Evolutionary conservation across 495 filamentous ascomycete species (phyloP).

Genomic region (Darksidea phi): DNA sequence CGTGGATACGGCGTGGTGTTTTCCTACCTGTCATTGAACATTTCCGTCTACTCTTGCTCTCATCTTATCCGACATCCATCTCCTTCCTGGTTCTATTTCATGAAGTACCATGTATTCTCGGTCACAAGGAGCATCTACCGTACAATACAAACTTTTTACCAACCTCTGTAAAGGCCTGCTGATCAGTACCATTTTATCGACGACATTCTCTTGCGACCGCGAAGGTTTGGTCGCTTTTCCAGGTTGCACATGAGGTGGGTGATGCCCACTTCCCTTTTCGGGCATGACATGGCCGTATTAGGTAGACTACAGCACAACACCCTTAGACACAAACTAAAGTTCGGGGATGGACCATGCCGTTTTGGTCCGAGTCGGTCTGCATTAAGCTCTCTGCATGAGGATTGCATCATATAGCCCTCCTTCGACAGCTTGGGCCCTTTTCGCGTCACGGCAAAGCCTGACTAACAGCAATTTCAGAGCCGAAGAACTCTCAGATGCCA

Average conservation of each 20-base stretch:
- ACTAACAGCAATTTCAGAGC: too few relatives aligned
- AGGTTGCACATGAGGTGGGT: not conserved
- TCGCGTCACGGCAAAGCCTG: too few relatives aligned
- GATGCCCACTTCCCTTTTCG: not conserved
- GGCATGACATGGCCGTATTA: not conserved
- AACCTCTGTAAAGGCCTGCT: too few relatives aligned
- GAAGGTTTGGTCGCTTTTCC: not conserved
- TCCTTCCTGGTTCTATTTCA: not conserved
- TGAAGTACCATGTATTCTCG: slow-evolving; percentile 2
- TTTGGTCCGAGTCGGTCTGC: too few relatives aligned
- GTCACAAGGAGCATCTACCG: not conserved
- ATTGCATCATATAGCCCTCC: too few relatives aligned
- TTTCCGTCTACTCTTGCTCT: not conserved
- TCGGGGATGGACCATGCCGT: too few relatives aligned
- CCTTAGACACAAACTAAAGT: not conserved
- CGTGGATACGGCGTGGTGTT: slow-evolving; percentile 30
- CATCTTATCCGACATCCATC: not conserved
- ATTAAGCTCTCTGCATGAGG: too few relatives aligned
- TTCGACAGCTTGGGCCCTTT: too few relatives aligned
- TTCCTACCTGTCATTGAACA: not conserved
- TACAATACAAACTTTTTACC: not conserved
- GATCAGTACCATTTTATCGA: too few relatives aligned
- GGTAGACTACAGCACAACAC: not conserved
- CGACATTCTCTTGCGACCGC: not conserved
- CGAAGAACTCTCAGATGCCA: too few relatives aligned